Percentiles rank a stretch among this genome's conserved stretches.
Conservation (phyloP, 257 asterid genomes). For the Solanum ahanhuiri region DNA sequence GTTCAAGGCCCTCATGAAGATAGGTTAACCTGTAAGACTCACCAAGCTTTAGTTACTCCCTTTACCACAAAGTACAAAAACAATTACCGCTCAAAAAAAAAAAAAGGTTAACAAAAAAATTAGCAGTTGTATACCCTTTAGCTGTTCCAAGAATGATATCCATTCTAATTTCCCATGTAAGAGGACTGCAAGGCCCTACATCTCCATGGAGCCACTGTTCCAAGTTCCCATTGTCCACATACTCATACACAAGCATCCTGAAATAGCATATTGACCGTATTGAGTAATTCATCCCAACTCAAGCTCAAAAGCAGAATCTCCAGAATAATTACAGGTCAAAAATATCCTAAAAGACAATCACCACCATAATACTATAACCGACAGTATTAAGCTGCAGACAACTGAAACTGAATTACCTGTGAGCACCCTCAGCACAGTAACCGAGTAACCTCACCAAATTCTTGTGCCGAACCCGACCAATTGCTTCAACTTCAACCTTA, state of each 20-base stretch:
- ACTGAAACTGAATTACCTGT: conserved; percentile 37
- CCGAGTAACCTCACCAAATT: conserved; percentile 88
- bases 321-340: neutral
- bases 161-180: conserved; percentile 90
- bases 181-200: conserved; percentile 76
- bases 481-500: conserved; percentile 91
- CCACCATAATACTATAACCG: neutral
- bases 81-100: neutral
- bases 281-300: neutral
- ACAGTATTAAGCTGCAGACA: neutral
- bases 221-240: conserved; percentile 75
- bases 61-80: neutral
- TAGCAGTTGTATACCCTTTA: conserved; percentile 49
- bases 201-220: conserved; percentile 98
- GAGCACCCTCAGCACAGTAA: conserved; percentile 91
- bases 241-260: conserved; percentile 92
- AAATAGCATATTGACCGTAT: neutral
- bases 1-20: conserved; percentile 89
- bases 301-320: neutral
- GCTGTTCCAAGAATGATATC: conserved; percentile 83
- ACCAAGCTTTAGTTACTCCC: conserved; percentile 2
- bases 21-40: conserved; percentile 50
- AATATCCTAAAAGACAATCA: neutral
- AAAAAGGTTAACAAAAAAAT: too few species aligned
- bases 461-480: conserved; percentile 88